Percentiles rank a stretch among this genome's conserved stretches.
Evolutionary conservation across 2,329 filamentous ascomycete genomes (phyloP).

Genomic region (Paecilomyces formosus): DNA sequence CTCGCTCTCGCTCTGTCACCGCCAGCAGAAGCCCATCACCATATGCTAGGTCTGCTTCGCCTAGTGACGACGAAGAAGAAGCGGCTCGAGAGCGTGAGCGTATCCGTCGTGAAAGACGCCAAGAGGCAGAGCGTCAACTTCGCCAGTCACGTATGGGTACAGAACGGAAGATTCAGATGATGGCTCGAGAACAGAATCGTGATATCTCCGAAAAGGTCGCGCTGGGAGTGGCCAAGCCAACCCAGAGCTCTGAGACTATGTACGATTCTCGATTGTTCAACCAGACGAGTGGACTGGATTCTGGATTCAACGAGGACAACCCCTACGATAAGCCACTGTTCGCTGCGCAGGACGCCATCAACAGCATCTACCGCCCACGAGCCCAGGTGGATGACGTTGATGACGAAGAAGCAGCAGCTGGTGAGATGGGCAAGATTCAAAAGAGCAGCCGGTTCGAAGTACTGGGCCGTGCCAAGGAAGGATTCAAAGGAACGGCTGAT

Average conservation of each 20-base stretch:
- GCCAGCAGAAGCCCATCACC: conserved; percentile 34
- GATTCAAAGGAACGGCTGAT: conserved; percentile 76
- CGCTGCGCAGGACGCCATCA: conserved; percentile 89
- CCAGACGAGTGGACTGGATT: conserved; percentile 81
- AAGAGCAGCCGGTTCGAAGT: conserved; percentile 83
- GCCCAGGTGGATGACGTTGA: conserved; percentile 65
- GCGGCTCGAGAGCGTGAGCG: conserved; percentile 69
- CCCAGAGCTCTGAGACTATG: conserved; percentile 86
- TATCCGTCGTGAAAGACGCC: conserved; percentile 66
- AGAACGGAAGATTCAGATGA: conserved; percentile 82
- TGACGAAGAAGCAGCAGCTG: conserved; percentile 70
- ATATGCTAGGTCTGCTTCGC: conserved; percentile 39
- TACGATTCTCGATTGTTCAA: conserved; percentile 96
- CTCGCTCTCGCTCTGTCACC: conserved; percentile 39
- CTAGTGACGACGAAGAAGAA: conserved; percentile 60
- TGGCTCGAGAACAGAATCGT: conserved; percentile 90
- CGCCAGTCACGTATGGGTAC: conserved; percentile 93
- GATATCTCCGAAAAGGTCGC: conserved; percentile 98
- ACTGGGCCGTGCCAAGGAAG: conserved; percentile 71
- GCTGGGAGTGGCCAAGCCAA: conserved; percentile 88
- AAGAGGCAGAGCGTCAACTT: conserved; percentile 81
- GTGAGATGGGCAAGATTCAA: conserved; percentile 80
- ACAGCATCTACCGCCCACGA: conserved; percentile 81
- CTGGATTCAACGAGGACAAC: conserved; percentile 95
- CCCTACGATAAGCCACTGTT: conserved; percentile 96